Evolutionary conservation across 257 asterid species (phyloP), one percentile per base, ranked within the genome.

Genomic region (Linderniella brevidens): DNA sequence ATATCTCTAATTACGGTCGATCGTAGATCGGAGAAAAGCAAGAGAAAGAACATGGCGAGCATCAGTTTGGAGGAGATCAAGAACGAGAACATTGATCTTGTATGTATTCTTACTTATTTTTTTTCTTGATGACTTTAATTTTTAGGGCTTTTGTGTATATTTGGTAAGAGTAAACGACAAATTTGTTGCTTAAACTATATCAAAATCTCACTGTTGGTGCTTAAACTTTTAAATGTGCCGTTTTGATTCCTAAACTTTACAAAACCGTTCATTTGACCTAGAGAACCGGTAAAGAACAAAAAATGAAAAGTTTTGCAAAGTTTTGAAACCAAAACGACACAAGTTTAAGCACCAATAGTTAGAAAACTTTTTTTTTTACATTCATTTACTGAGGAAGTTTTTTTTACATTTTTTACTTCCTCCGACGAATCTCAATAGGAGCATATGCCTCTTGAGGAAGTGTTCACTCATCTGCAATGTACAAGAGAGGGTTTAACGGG

Each of bases 61-160:
- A 53, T 66, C 53, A 70, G 67, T 38, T 63, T 85, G 79, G 92
- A 85, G 56, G 92, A 71, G 38, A 81, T 85, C 37, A 73, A 59
- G 59, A 81, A 69, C 18, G 96, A 85, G 72, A 78, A 67, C 38
- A 68, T 86, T 0, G 95, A 85, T 69, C 86, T 85, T 36, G 95
- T 25, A 25, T 25, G 32, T 25, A 25, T 25, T 6, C 32, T 6
- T 46, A 46, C 4, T 29, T n/a, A n/a, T 4, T 12, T 11, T 17
- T 46, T 35, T 11, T 39, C 15, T 10, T 10, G 3, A 13, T 3
- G 13, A 39, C 9, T 11, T 39, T 9, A 39, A 10, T 39, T 3
- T 39, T 13, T 11, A 37, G 40, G 8, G 4, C 46, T 49, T 11
- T 19, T n/a, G 17, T 7, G 14, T 15, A 29, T 32, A 5, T 9